Conservation (phyloP, 768 basidiomycete species). For the Boletellus ananas region DNA sequence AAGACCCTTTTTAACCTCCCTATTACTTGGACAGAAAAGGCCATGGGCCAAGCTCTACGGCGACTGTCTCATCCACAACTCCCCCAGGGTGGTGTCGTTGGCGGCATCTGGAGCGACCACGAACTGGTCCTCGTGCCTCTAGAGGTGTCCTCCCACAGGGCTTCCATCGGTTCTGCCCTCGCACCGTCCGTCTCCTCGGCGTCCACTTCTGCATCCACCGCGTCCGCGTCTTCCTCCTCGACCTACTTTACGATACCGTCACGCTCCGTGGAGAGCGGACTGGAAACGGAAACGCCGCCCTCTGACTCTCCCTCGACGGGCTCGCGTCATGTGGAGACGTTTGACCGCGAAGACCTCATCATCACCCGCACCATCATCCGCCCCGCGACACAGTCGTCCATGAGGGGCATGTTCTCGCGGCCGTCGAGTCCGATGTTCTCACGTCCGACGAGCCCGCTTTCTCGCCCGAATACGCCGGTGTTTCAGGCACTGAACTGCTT, state of each 20-base stretch:
- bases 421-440: slow-evolving; percentile 30
- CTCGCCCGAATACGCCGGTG: slow-evolving; percentile 21
- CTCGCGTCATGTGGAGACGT: slow-evolving; percentile 22
- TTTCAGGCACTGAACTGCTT: slow-evolving; percentile 35
- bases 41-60: slow-evolving; percentile 30
- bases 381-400: slow-evolving; percentile 26
- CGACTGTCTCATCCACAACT: slow-evolving; percentile 18
- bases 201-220: slow-evolving; percentile 9
- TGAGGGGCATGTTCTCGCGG: slow-evolving; percentile 26
- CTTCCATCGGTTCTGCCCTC: slow-evolving; percentile 16
- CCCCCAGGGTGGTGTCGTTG: slow-evolving; percentile 19
- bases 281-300: background rate
- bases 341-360: slow-evolving; percentile 29
- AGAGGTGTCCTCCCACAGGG: slow-evolving; percentile 19
- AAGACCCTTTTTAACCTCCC: slow-evolving; percentile 12
- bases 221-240: slow-evolving; percentile 11
- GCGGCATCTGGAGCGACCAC: slow-evolving; percentile 34
- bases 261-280: slow-evolving; percentile 8
- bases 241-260: slow-evolving; percentile 23
- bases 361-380: slow-evolving; percentile 38
- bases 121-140: slow-evolving; percentile 33
- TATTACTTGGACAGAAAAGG: slow-evolving; percentile 8
- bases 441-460: slow-evolving; percentile 23
- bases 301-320: slow-evolving; percentile 7
- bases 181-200: slow-evolving; percentile 12